A percentile compares a stretch with the other conserved stretches of the same genome.
Conservation (phyloP, 495 filamentous ascomycete species). For the Daldinia decipiens region DNA sequence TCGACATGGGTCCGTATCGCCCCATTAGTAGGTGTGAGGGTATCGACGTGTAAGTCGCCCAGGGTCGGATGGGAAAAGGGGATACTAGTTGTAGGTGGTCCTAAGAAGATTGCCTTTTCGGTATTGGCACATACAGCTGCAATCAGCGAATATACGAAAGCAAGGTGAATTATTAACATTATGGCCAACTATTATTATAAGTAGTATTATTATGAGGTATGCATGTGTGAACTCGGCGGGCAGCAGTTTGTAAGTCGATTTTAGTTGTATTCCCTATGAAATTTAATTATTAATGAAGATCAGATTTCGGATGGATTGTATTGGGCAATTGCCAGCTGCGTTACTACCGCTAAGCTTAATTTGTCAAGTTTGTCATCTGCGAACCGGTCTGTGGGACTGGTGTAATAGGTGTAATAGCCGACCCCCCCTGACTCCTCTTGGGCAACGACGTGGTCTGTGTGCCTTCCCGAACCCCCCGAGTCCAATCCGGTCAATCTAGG, state of each 20-base stretch:
- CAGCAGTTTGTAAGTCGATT: background rate
- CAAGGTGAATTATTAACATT: slow-evolving; percentile 27
- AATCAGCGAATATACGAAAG: slow-evolving; percentile 25
- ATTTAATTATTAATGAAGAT: slow-evolving; percentile 33
- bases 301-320: slow-evolving; percentile 9
- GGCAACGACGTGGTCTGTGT: slow-evolving; percentile 40
- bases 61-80: slow-evolving; percentile 67
- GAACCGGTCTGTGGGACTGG: background rate
- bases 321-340: slow-evolving; percentile 33
- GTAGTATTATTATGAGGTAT: background rate
- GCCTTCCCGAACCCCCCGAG: slow-evolving; percentile 25
- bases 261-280: slow-evolving; percentile 6
- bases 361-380: slow-evolving; percentile 13
- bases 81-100: slow-evolving; percentile 65
- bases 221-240: background rate
- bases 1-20: slow-evolving; percentile 69
- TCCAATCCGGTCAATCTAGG: slow-evolving; percentile 22
- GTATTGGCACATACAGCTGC: slow-evolving; percentile 69
- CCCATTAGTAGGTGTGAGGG: slow-evolving; percentile 66
- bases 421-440: slow-evolving; percentile 16
- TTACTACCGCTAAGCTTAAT: slow-evolving; percentile 17
- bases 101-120: slow-evolving; percentile 92
- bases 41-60: slow-evolving; percentile 70
- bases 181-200: background rate
- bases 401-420: slow-evolving; percentile 6